These are phyloP conservation scores for Plectosphaerella sp. DNA, from an alignment of 2,329 filamentous ascomycete genomes.

Conservation along the genomic window DNA sequence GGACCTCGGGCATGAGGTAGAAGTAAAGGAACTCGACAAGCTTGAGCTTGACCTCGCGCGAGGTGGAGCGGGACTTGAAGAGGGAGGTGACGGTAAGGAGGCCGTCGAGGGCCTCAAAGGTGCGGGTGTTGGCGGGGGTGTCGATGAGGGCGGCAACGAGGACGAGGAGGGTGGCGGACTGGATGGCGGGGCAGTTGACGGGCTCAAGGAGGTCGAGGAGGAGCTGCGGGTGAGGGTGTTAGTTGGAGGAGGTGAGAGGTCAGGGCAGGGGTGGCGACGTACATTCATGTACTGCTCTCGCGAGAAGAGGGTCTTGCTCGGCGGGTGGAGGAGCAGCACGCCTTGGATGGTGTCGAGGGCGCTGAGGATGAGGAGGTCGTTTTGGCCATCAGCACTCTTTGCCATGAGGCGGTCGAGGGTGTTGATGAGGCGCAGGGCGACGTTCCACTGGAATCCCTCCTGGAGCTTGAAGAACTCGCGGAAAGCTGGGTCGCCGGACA, in stretches of 20 bases:
- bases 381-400: slow-evolving; percentile 75
- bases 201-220: slow-evolving; percentile 92
- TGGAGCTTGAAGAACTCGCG: slow-evolving; percentile 95
- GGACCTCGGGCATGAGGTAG: slow-evolving; percentile 92
- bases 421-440: slow-evolving; percentile 77
- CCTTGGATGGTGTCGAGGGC: slow-evolving; percentile 89
- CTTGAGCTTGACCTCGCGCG: slow-evolving; percentile 87
- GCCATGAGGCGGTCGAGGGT: slow-evolving; percentile 84
- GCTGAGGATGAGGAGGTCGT: slow-evolving; percentile 83
- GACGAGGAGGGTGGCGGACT: slow-evolving; percentile 83
- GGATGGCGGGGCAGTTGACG: slow-evolving; percentile 85
- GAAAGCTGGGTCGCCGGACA: slow-evolving; percentile 82
- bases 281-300: slow-evolving; percentile 94
- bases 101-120: slow-evolving; percentile 88
- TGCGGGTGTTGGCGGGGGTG: slow-evolving; percentile 80
- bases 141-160: slow-evolving; percentile 87
- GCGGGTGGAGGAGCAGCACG: slow-evolving; percentile 80
- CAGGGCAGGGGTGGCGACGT: slow-evolving; percentile 19
- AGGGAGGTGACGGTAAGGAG: slow-evolving; percentile 86
- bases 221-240: slow-evolving; percentile 42
- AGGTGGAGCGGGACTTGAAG: slow-evolving; percentile 84
- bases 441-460: slow-evolving; percentile 97
- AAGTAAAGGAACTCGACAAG: slow-evolving; percentile 98
- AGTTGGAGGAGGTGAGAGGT: not conserved
- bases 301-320: slow-evolving; percentile 80